Evolutionary conservation across 768 basidiomycete genomes (phyloP).

Genomic region (Rhizopogon rudus): DNA sequence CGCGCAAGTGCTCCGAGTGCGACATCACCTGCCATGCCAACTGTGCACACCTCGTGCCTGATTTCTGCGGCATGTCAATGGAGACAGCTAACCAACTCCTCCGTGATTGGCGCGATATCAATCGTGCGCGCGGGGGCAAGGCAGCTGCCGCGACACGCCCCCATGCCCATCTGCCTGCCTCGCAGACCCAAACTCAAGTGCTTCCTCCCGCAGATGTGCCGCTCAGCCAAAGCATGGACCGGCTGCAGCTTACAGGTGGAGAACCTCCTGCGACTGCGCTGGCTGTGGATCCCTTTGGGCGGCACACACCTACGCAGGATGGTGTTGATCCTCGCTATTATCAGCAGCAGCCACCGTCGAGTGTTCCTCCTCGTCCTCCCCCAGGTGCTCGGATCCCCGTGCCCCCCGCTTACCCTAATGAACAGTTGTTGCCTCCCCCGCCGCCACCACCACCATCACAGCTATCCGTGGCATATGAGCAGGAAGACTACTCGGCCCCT

Average conservation of each 20-base stretch:
- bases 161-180: slow-evolving; percentile 25
- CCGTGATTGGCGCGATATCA: slow-evolving; percentile 88
- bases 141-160: slow-evolving; percentile 34
- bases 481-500: slow-evolving; percentile 20
- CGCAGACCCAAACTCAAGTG: slow-evolving; percentile 25
- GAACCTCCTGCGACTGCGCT: slow-evolving; percentile 22
- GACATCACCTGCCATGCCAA: slow-evolving; percentile 95
- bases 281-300: slow-evolving; percentile 17
- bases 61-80: slow-evolving; percentile 99
- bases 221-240: slow-evolving; percentile 35
- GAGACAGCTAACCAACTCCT: slow-evolving; percentile 94
- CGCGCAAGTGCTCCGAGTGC: slow-evolving; percentile 93
- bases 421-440: slow-evolving; percentile 24
- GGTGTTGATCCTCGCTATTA: slow-evolving; percentile 39
- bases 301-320: slow-evolving; percentile 24
- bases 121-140: slow-evolving; percentile 56
- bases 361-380: slow-evolving; percentile 29
- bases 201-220: slow-evolving; percentile 30
- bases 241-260: slow-evolving; percentile 37
- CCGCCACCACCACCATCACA: slow-evolving; percentile 5
- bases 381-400: slow-evolving; percentile 35
- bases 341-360: slow-evolving; percentile 28
- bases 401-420: slow-evolving; percentile 29
- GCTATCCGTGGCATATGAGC: slow-evolving; percentile 19
- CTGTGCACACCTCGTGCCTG: slow-evolving; percentile 96